Percentiles rank a stretch among this genome's conserved stretches.
phyloP scores from a whole-genome alignment of 495 filamentous ascomycete genomes.

The Wilcoxina mikolae region DNA sequence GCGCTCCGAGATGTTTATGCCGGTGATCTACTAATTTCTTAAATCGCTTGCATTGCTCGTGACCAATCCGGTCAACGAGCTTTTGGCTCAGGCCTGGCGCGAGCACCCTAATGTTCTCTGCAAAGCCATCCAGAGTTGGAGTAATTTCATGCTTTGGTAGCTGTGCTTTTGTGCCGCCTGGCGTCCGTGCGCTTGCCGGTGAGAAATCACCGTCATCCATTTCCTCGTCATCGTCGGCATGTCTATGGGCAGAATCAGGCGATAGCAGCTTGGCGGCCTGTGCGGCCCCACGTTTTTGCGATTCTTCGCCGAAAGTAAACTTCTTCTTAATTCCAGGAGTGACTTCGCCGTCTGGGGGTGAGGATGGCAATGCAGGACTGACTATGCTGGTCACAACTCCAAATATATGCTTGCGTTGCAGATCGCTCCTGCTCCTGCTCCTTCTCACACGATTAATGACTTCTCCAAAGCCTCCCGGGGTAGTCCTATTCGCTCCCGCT shows the following conservation, averaged over 20 bases:
- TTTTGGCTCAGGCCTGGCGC: slow-evolving; percentile 55
- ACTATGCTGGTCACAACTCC: slow-evolving; percentile 22
- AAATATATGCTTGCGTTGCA: slow-evolving; percentile 17
- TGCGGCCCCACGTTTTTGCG: slow-evolving; percentile 17
- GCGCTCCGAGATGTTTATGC: slow-evolving; percentile 47
- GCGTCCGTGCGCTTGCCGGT: slow-evolving; percentile 33
- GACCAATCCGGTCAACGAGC: slow-evolving; percentile 67
- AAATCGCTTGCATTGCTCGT: slow-evolving; percentile 66
- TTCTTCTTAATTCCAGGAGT: slow-evolving; percentile 6
- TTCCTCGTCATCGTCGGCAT: slow-evolving; percentile 42
- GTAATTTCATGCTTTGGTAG: slow-evolving; percentile 33
- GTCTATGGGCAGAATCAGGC: slow-evolving; percentile 31
- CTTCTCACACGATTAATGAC: not conserved
- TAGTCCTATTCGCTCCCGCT: not conserved
- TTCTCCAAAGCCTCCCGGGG: not conserved
- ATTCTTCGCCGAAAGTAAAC: slow-evolving; percentile 25
- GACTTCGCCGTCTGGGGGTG: not conserved
- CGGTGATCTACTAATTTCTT: slow-evolving; percentile 60
- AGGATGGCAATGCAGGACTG: slow-evolving; percentile 1
- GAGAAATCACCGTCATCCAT: slow-evolving; percentile 39
- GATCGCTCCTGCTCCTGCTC: slow-evolving; percentile 4
- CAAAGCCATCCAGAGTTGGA: slow-evolving; percentile 65
- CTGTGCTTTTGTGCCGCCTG: slow-evolving; percentile 31
- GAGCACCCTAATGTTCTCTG: slow-evolving; percentile 52
- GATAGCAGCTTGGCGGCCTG: slow-evolving; percentile 22